A percentile compares a stretch with the other conserved stretches of the same genome.
Evolutionary conservation across 352 stramenopile species (phyloP).

Genomic region (Phytophthora colocasiae): DNA sequence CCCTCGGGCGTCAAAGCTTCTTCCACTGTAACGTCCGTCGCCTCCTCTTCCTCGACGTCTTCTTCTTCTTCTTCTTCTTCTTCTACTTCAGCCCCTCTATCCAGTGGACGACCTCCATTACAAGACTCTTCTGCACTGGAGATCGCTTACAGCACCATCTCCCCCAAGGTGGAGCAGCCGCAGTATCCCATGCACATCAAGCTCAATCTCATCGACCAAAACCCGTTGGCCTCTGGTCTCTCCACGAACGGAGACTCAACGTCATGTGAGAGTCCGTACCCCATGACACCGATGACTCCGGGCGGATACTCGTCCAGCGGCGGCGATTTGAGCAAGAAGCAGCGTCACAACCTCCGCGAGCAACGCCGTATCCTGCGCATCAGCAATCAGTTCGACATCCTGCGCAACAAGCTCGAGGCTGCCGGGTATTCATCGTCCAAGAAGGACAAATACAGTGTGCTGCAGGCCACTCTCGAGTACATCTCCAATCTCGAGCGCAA

Average conservation of each 20-base stretch:
- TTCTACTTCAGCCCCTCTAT: slow-evolving; percentile 10
- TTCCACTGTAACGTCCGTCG: slow-evolving; percentile 7
- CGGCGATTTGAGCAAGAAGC: slow-evolving; percentile 82
- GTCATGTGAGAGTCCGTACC: slow-evolving; percentile 77
- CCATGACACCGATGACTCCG: slow-evolving; percentile 62
- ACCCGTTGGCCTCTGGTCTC: slow-evolving; percentile 54
- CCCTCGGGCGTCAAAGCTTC: slow-evolving; percentile 5
- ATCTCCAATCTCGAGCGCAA: slow-evolving; percentile 79
- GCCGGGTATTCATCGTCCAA: slow-evolving; percentile 79
- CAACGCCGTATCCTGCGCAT: slow-evolving; percentile 85
- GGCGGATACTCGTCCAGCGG: slow-evolving; percentile 52
- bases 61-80: background rate
- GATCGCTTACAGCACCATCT: slow-evolving; percentile 86
- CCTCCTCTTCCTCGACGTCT: background rate
- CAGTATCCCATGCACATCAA: slow-evolving; percentile 82
- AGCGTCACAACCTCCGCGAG: slow-evolving; percentile 85
- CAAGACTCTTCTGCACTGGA: slow-evolving; percentile 56
- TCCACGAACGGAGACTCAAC: slow-evolving; percentile 61
- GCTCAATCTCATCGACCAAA: slow-evolving; percentile 83
- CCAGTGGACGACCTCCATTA: slow-evolving; percentile 30
- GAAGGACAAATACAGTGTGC: slow-evolving; percentile 89
- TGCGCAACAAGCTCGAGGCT: slow-evolving; percentile 76
- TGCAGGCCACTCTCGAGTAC: slow-evolving; percentile 87
- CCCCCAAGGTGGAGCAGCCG: slow-evolving; percentile 69
- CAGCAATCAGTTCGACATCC: slow-evolving; percentile 86